Evolutionary conservation across 345 rosid species (phyloP).

Genomic region (Eucalyptus pauciflora): DNA sequence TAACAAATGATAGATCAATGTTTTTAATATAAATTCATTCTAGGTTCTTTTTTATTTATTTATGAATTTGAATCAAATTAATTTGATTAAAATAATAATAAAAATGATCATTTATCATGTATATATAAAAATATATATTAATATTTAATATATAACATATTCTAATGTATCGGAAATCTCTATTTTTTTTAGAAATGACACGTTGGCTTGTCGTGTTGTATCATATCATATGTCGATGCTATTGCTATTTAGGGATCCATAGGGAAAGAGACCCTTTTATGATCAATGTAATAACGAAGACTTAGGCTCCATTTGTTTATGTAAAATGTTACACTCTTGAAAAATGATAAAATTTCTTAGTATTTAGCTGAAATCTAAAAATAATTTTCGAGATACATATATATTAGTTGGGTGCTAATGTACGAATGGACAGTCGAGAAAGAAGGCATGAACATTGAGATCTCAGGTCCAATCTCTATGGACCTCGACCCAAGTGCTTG

Average conservation of each 20-base stretch:
- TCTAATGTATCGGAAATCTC: fast-evolving
- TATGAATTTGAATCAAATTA: no score
- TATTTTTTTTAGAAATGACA: fast-evolving
- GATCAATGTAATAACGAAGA: not conserved
- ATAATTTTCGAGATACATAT: no score
- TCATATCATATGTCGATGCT: fast-evolving
- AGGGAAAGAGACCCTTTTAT: not conserved
- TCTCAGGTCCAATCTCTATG: not conserved
- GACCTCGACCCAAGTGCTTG: fast-evolving
- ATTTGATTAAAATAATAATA: no score
- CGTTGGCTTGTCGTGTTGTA: fast-evolving
- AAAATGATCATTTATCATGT: no score
- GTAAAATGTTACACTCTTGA: not conserved
- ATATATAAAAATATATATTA: no score
- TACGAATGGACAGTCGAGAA: fast-evolving
- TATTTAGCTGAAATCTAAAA: no score
- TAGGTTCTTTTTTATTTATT: no score
- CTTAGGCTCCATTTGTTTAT: not conserved
- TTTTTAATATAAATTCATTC: no score
- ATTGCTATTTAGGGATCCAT: not conserved
- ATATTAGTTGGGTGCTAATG: not conserved
- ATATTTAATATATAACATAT: no score
- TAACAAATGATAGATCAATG: no score
- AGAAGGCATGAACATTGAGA: not conserved
- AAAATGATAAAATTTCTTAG: no score